Percentiles rank a stretch among this genome's conserved stretches.
Conservation (phyloP, 1,139 yeast genomes). For the Sugiyamaella neomexicana region DNA sequence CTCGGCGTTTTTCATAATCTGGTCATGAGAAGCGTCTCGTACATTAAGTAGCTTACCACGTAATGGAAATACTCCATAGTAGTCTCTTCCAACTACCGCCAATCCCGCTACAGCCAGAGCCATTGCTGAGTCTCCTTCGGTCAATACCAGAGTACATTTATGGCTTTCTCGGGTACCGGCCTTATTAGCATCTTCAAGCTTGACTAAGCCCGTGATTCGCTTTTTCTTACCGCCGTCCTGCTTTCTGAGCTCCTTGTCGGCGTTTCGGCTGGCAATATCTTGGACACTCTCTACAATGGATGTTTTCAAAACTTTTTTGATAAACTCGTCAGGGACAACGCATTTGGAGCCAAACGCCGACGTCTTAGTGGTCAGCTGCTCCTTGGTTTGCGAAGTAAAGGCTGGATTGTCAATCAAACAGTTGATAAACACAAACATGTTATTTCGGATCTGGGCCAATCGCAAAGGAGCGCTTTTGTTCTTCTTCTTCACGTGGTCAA, state of each 20-base stretch:
- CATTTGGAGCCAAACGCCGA: slow-evolving; percentile 88
- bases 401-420: slow-evolving; percentile 96
- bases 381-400: slow-evolving; percentile 96
- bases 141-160: slow-evolving; percentile 86
- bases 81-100: slow-evolving; percentile 93
- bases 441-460: slow-evolving; percentile 85
- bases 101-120: slow-evolving; percentile 92
- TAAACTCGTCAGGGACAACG: slow-evolving; percentile 70
- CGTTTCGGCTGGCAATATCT: slow-evolving; percentile 83
- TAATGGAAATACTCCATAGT: slow-evolving; percentile 92
- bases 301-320: slow-evolving; percentile 70
- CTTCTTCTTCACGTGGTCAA: slow-evolving; percentile 72
- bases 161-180: slow-evolving; percentile 95
- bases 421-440: slow-evolving; percentile 87
- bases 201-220: slow-evolving; percentile 86
- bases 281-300: slow-evolving; percentile 79
- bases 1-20: slow-evolving; percentile 87
- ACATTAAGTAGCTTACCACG: slow-evolving; percentile 95
- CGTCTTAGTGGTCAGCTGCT: slow-evolving; percentile 86
- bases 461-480: slow-evolving; percentile 72
- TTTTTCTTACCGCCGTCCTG: slow-evolving; percentile 93
- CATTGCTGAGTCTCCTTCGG: slow-evolving; percentile 98
- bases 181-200: slow-evolving; percentile 91
- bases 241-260: slow-evolving; percentile 81
- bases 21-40: slow-evolving; percentile 94